Evolutionary conservation across 805 yeast genomes (phyloP), one percentile per base, ranked within the genome.

Genomic region (Scheffersomyces spartinae): DNA sequence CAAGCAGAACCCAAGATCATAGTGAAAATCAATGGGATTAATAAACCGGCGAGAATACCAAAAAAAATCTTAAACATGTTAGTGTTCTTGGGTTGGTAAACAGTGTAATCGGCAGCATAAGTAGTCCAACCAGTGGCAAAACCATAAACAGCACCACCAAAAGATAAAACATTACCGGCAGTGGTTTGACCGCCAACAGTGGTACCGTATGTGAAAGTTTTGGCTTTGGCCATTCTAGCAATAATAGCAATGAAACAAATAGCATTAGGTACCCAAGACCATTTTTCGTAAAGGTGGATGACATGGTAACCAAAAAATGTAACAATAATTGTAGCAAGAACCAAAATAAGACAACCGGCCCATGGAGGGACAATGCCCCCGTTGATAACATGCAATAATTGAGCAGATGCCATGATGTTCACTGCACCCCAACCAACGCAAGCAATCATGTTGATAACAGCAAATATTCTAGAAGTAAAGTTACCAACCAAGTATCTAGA

Each of bases 81-180:
- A 35, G 76, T 71, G 43, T 69, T 64, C 41, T 68, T 61, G 38
- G 79, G 82, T 69, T 80, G 83, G 60, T 83, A 86, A 22, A 78
- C 84, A 25, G 94, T 83, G 58, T 85, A 86, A 57, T 85, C 96
- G 26, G 94, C 73, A 15, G 95, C 91, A 41, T 76, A 83, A 11
- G 95, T 76, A 29, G 93, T 72, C 96, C 96, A 85, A 35, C 95
- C 95, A 28, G 94, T 71, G 26, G 94, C 93, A 45, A 77, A 85
- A 35, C 95, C 95, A 42, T 71, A 85, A 35, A 80, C 51, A 22
- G 91, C 55, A 50, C 85, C 76, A 47, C 95, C 95, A 39, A 78
- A 83, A 12, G 88, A 72, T 30, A 85, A 59, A 11, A 82, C 85
- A 42, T 51, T 42, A 35, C 83, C 95, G 17, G 91, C 93, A 31